Percentiles rank a stretch among this genome's conserved stretches.
These are phyloP conservation scores for Leccinum uliginosum DNA, from an alignment of 768 basidiomycete genomes.

Conservation along the genomic window DNA sequence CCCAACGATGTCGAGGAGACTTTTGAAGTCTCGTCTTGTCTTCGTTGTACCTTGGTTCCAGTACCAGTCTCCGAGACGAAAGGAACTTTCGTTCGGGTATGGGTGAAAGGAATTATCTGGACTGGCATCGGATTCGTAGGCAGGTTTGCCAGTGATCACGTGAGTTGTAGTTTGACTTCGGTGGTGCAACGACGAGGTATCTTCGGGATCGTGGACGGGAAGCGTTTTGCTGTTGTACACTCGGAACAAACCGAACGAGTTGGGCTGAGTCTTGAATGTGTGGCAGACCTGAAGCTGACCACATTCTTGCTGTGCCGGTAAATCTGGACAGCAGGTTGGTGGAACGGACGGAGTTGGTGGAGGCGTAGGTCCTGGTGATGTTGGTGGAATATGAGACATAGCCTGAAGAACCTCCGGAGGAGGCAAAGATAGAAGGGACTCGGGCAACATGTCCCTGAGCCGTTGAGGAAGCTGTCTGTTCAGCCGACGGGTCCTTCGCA, in stretches of 20 bases:
- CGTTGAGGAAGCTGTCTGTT: background rate
- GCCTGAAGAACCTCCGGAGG: background rate
- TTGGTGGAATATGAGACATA: background rate
- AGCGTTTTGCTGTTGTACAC: background rate
- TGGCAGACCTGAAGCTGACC: background rate
- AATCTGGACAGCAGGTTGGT: background rate
- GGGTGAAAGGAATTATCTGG: background rate
- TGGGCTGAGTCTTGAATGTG: background rate
- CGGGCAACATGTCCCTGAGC: background rate
- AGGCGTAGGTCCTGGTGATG: background rate
- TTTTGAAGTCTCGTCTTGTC: background rate
- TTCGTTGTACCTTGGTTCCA: background rate
- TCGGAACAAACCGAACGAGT: background rate
- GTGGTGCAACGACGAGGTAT: background rate
- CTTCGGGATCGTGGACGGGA: background rate
- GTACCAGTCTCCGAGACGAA: background rate
- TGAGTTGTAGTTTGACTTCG: background rate
- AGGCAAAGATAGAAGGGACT: background rate
- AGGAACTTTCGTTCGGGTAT: background rate
- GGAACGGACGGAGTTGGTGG: background rate
- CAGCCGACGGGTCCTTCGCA: background rate
- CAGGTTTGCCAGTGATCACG: background rate
- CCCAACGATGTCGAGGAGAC: too few relatives aligned
- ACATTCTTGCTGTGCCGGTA: background rate
- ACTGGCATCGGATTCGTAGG: too few relatives aligned